phyloP scores from a whole-genome alignment of 2,329 filamentous ascomycete species.

The Colletotrichum gloeosporioides region DNA sequence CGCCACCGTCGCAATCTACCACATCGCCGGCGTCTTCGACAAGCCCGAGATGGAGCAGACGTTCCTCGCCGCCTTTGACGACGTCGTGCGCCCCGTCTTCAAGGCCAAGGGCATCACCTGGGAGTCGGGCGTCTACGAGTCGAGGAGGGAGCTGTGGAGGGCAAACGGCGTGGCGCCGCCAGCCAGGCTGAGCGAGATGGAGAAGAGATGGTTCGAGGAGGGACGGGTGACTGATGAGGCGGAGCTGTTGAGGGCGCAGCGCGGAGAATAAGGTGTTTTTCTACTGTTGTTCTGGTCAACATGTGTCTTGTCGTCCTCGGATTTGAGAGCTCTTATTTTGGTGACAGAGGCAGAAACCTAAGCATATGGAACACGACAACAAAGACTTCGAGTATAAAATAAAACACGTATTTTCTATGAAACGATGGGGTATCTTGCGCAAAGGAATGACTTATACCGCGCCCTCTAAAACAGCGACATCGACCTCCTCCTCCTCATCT shows the following conservation, averaged over 20 bases:
- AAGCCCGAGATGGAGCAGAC: neutral
- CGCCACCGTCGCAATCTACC: neutral
- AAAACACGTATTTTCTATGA: neutral
- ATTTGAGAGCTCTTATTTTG: neutral
- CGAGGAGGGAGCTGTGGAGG: constrained; percentile 1
- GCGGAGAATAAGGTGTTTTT: neutral
- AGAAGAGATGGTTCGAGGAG: neutral
- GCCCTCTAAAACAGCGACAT: neutral
- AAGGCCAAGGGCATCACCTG: neutral
- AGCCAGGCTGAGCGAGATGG: neutral
- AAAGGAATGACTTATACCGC: neutral
- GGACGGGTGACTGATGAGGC: neutral
- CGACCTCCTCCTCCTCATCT: constrained; percentile 17
- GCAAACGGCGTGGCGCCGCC: neutral
- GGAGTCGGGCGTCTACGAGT: constrained; percentile 10
- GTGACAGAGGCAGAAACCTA: neutral
- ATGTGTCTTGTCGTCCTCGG: neutral
- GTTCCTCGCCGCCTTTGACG: neutral
- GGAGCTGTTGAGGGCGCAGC: neutral
- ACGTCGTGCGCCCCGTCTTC: neutral
- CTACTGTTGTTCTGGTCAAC: neutral
- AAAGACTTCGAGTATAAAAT: neutral
- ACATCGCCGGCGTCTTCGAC: neutral
- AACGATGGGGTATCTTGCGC: constrained; percentile 9
- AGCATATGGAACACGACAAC: no score